Evolutionary conservation across 805 yeast species (phyloP).

Genomic region (Lachancea sp.): DNA sequence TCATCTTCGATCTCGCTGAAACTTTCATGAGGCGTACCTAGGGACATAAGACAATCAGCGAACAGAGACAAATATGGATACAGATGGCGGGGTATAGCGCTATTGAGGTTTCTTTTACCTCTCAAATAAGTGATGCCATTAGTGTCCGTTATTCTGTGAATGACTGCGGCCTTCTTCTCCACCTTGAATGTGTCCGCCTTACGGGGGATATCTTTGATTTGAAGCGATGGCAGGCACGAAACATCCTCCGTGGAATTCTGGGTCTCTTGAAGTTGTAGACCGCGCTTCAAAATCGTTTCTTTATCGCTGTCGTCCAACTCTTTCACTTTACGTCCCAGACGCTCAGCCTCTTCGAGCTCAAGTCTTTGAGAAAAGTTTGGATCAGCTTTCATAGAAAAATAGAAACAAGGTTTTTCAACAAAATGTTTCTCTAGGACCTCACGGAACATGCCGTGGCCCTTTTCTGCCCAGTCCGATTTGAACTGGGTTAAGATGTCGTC

Average conservation of each 20-base stretch:
- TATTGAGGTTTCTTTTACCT: conserved; percentile 53
- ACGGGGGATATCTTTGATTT: conserved; percentile 65
- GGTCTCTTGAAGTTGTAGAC: conserved; percentile 49
- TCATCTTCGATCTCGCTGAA: conserved; percentile 82
- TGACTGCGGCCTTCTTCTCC: conserved; percentile 32
- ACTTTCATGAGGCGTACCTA: conserved; percentile 69
- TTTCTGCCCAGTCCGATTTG: conserved; percentile 47
- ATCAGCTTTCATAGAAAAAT: conserved; percentile 71
- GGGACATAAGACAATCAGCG: conserved; percentile 69
- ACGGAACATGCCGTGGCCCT: conserved; percentile 54
- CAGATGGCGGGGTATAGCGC: conserved; percentile 50
- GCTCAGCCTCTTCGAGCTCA: conserved; percentile 48
- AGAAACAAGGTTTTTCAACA: conserved; percentile 51
- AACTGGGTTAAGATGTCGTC: conserved; percentile 54
- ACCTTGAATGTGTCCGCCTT: conserved; percentile 38
- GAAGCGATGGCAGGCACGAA: conserved; percentile 72
- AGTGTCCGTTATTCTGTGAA: conserved; percentile 55
- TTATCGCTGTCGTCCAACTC: conserved; percentile 50
- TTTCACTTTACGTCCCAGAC: conserved; percentile 41
- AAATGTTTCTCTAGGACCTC: conserved; percentile 50
- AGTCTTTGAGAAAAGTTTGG: conserved; percentile 46
- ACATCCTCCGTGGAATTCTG: conserved; percentile 70
- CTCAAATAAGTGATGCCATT: conserved; percentile 77
- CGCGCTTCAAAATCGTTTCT: conserved; percentile 51
- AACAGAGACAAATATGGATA: conserved; percentile 71